A percentile compares a stretch with the other conserved stretches of the same genome.
phyloP scores from a whole-genome alignment of 768 basidiomycete species.

The Epithele typhae region DNA sequence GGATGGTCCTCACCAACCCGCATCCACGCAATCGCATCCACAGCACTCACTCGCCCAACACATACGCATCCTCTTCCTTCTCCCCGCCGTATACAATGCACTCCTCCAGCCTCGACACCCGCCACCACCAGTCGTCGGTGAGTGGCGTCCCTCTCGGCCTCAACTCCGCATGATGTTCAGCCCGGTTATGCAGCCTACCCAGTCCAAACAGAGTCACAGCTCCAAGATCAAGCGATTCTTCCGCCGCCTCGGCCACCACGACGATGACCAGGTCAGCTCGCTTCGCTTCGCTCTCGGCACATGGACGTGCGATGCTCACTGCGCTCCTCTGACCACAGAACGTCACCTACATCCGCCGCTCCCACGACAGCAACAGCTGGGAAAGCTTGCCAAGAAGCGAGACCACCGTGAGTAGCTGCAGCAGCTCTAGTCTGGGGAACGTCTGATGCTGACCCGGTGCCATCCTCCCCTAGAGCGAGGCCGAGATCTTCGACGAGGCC shows the following conservation, averaged over 20 bases:
- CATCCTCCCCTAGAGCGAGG: background rate
- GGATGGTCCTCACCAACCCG: background rate
- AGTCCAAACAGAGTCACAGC: background rate
- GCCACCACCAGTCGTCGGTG: background rate
- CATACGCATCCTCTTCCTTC: background rate
- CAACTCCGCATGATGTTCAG: background rate
- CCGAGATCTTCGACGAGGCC: conserved; percentile 8
- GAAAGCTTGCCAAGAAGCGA: background rate
- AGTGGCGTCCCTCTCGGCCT: background rate
- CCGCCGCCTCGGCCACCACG: background rate
- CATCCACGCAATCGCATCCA: too few species aligned
- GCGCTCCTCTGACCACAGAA: too few species aligned
- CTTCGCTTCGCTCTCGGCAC: background rate
- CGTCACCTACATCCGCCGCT: too few species aligned
- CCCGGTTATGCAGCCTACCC: background rate
- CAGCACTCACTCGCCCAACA: too few species aligned
- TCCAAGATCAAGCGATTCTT: background rate
- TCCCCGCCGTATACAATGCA: background rate
- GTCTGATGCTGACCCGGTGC: too few species aligned
- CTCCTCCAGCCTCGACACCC: background rate
- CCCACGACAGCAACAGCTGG: background rate
- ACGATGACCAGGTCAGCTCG: background rate
- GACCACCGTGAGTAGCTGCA: background rate
- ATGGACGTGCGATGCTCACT: too few species aligned
- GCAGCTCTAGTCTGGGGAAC: too few species aligned